phyloP scores from a whole-genome alignment of 2,329 filamentous ascomycete species.

The Microcyclospora pomicola region DNA sequence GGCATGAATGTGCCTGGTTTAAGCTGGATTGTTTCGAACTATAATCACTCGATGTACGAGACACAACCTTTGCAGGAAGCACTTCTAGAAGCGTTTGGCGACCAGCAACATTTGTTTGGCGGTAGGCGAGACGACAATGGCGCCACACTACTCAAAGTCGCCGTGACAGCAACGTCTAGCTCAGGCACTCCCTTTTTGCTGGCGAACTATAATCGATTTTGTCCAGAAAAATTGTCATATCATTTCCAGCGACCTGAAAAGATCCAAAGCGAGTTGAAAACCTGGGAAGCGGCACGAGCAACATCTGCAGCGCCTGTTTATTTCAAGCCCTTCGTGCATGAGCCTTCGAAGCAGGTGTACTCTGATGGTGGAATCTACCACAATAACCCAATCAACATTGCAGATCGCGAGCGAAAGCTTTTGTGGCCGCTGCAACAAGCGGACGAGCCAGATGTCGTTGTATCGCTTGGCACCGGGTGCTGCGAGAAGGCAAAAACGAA shows the following conservation, averaged over 20 bases:
- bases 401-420: constrained; percentile 31
- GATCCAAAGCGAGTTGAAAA: constrained; percentile 23
- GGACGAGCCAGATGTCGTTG: constrained; percentile 21
- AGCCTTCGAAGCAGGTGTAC: constrained; percentile 28
- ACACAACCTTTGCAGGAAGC: constrained; percentile 16
- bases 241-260: constrained; percentile 24
- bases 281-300: constrained; percentile 38
- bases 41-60: constrained; percentile 8
- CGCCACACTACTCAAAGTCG: constrained; percentile 22
- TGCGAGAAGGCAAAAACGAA: background rate
- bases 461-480: constrained; percentile 14
- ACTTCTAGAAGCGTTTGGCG: constrained; percentile 22
- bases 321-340: constrained; percentile 36
- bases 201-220: constrained; percentile 28
- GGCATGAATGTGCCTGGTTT: constrained; percentile 1
- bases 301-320: constrained; percentile 36
- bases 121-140: constrained; percentile 10
- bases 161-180: constrained; percentile 25
- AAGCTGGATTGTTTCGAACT: constrained; percentile 1
- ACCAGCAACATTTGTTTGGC: constrained; percentile 24
- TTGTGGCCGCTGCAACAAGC: constrained; percentile 21
- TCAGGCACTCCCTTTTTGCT: constrained; percentile 24
- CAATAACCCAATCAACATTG: constrained; percentile 36
- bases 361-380: constrained; percentile 33
- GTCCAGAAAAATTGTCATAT: constrained; percentile 13